Evolutionary conservation across 75 land plant species (phyloP).

Genomic region (Sequoiadendron giganteum): DNA sequence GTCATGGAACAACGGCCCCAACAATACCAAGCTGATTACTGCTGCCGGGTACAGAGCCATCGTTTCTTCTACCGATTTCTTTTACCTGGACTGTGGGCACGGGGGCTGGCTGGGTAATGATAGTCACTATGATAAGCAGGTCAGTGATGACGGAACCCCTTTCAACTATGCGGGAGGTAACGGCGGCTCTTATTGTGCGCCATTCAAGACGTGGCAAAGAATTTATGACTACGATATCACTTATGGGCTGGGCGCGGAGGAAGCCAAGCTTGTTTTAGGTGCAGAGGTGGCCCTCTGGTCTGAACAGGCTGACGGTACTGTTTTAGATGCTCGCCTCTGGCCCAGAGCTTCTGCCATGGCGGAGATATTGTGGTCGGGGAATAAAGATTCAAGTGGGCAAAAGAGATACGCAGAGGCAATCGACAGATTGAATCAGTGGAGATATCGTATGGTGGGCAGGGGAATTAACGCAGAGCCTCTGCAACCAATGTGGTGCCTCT

Average conservation of each 20-base stretch:
- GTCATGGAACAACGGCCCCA: conserved; percentile 83
- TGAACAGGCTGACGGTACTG: conserved; percentile 78
- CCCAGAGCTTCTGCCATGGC: conserved; percentile 84
- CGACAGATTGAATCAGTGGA: conserved; percentile 81
- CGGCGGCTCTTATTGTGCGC: conserved; percentile 87
- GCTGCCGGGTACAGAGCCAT: conserved; percentile 72
- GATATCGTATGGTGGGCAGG: conserved; percentile 63
- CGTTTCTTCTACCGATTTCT: conserved; percentile 79
- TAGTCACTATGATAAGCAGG: conserved; percentile 22
- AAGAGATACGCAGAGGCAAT: conserved; percentile 80
- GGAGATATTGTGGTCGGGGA: conserved; percentile 92
- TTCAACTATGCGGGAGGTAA: conserved; percentile 24
- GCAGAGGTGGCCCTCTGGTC: conserved; percentile 97
- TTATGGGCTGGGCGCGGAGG: conserved; percentile 43
- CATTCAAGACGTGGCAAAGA: conserved; percentile 79
- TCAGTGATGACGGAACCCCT: neutral
- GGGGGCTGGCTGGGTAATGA: conserved; percentile 63
- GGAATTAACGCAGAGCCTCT: conserved; percentile 83
- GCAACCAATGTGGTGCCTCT: conserved; percentile 86
- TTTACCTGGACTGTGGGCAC: conserved; percentile 88
- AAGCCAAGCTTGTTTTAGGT: conserved; percentile 69
- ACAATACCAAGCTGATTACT: conserved; percentile 69
- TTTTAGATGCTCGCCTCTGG: conserved; percentile 71
- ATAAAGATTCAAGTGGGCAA: conserved; percentile 46
- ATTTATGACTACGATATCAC: conserved; percentile 68